Evolutionary conservation across 148 eudicot genomes (phyloP).

Genomic region (Gaultheria prostrata): DNA sequence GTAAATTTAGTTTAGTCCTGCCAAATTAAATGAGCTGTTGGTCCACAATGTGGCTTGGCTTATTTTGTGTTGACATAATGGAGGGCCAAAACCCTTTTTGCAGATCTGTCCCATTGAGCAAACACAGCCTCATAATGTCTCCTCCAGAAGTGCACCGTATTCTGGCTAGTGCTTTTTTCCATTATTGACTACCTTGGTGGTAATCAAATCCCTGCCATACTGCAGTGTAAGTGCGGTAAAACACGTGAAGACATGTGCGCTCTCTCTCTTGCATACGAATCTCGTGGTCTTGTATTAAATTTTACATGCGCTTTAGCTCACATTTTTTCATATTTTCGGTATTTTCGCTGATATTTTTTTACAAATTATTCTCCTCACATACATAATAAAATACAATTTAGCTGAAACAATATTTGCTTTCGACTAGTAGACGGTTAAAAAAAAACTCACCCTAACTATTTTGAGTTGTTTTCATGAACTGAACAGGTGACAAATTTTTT

Average conservation of each 20-base stretch:
- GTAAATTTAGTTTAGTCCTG: too few species aligned
- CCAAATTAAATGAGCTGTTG: too few species aligned
- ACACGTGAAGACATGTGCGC: slow-evolving; percentile 6
- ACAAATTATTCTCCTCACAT: too few species aligned
- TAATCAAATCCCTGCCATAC: not conserved
- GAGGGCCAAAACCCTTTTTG: not conserved
- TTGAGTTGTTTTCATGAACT: too few species aligned
- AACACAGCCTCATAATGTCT: not conserved
- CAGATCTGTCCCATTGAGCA: not conserved
- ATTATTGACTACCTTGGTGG: not conserved
- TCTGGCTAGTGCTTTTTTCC: not conserved
- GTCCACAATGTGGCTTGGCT: too few species aligned
- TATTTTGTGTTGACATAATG: not conserved
- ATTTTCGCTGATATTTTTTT: too few species aligned
- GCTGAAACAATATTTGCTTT: too few species aligned
- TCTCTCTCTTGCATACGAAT: not conserved
- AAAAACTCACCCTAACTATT: too few species aligned
- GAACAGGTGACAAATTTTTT: too few species aligned
- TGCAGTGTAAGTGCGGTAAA: not conserved
- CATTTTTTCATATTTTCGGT: not conserved
- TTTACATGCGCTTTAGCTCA: not conserved
- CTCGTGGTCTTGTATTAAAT: not conserved
- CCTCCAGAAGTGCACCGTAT: not conserved
- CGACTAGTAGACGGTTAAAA: too few species aligned
- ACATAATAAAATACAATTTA: too few species aligned